A percentile compares a stretch with the other conserved stretches of the same genome.
These are phyloP conservation scores for Sutorius eximius DNA, from an alignment of 1,284 basidiomycete species.

Conservation along the genomic window DNA sequence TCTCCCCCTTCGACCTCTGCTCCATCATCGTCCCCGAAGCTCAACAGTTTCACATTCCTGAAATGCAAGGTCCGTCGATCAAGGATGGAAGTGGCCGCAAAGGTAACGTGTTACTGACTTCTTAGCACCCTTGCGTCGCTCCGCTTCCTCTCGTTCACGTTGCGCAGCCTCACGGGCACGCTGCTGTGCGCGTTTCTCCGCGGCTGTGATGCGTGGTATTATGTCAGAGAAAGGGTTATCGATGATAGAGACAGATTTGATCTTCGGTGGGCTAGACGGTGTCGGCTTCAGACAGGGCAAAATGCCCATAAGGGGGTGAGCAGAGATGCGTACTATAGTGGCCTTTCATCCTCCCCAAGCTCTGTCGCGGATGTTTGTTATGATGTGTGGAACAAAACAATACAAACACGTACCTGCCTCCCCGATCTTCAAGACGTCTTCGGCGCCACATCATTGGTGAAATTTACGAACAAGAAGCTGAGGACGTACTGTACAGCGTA, in stretches of 20 bases:
- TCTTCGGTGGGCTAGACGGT: conserved; percentile 76
- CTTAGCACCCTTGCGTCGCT: conserved; percentile 73
- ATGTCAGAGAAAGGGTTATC: conserved; percentile 97
- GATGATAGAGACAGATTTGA: conserved; percentile 78
- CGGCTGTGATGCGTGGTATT: conserved; percentile 93
- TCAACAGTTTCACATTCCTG: conserved; percentile 85
- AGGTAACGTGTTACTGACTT: conserved; percentile 54
- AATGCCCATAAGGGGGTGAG: neutral
- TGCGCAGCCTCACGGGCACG: conserved; percentile 75
- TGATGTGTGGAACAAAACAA: neutral
- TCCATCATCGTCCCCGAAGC: conserved; percentile 83
- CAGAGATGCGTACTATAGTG: conserved; percentile 69
- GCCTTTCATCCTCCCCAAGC: conserved; percentile 78
- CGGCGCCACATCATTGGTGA: conserved; percentile 1
- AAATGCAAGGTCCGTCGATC: neutral
- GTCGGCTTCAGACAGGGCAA: conserved; percentile 4
- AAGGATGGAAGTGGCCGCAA: neutral
- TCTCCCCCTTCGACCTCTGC: conserved; percentile 51
- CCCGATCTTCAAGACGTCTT: conserved; percentile 88
- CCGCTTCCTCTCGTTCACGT: conserved; percentile 74
- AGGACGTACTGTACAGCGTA: conserved; percentile 79
- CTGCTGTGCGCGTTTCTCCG: conserved; percentile 82
- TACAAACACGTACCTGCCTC: conserved; percentile 62
- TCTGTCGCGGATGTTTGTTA: conserved; percentile 48
- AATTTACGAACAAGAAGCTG: neutral